Conservation (phyloP, 164 flowering plant species). For the Vitis rotundifolia region DNA sequence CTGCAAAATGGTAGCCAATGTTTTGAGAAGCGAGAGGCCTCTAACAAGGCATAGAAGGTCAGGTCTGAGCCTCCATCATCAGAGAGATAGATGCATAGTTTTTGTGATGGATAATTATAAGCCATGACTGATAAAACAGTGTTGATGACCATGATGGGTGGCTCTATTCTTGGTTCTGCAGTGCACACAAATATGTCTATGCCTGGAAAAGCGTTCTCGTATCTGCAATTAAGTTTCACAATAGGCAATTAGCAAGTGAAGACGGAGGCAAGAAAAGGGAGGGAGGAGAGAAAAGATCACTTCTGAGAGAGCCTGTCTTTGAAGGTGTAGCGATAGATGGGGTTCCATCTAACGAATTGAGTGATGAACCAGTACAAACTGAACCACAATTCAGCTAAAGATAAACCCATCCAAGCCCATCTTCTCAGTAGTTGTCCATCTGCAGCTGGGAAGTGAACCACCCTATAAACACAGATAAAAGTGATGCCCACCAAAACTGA, state of each 20-base stretch:
- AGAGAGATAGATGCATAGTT: slow-evolving; percentile 42
- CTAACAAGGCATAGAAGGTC: slow-evolving; percentile 45
- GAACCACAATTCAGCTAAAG: slow-evolving; percentile 44
- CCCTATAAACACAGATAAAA: slow-evolving; percentile 44
- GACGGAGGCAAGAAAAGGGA: too few relatives aligned
- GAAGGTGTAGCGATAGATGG: slow-evolving; percentile 30
- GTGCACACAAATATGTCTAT: slow-evolving; percentile 51
- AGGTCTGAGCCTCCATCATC: slow-evolving; percentile 48
- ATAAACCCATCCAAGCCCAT: slow-evolving; percentile 39
- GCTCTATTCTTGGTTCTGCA: slow-evolving; percentile 43
- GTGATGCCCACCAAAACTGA: slow-evolving; percentile 33
- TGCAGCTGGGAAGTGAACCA: slow-evolving; percentile 30
- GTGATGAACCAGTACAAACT: slow-evolving; percentile 38
- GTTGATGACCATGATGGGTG: slow-evolving; percentile 40
- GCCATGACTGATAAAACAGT: slow-evolving; percentile 47
- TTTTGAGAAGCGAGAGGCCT: slow-evolving; percentile 41
- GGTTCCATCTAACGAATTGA: slow-evolving; percentile 33
- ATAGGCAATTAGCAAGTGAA: too few relatives aligned
- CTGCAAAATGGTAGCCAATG: slow-evolving; percentile 57
- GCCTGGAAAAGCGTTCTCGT: slow-evolving; percentile 26
- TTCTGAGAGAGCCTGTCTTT: slow-evolving; percentile 31
- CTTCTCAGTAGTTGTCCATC: not conserved
- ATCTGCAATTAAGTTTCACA: not conserved
- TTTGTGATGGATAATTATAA: slow-evolving; percentile 42
- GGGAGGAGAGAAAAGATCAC: slow-evolving; percentile 4